Base-by-base conservation (phyloP, 176 grass and related monocot species). In the Carex pumila region DNA sequence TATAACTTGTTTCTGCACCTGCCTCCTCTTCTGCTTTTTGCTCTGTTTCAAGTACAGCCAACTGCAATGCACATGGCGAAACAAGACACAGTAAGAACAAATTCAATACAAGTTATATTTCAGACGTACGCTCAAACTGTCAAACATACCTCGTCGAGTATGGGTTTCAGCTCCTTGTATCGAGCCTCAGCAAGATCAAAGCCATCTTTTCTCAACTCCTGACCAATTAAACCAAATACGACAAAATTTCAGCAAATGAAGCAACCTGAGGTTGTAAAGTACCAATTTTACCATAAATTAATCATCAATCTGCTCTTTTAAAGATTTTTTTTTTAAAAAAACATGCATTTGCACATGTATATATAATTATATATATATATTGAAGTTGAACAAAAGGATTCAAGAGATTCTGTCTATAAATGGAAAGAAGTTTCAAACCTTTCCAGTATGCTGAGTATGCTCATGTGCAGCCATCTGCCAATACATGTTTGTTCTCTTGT, bases 391-490 rank as follows among this genome's bases (percentile, higher is more conserved):
- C 19, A 81, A 19, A 79, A 41, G 10, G 7, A 37, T 81, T 19
- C 19, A 59, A 61, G 32, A 62, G 29, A 34, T 12, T 11, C 59
- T 36, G 70, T 73, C 13, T 50, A 73, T 77, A 88, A 68, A 11
- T 43, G n/a, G 34, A 71, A 45, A 41, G 53, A 60, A 17, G n/a
- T 63, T 22, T 14, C 36, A 53, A 31, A 98, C 95, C 95, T 98
- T 98, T 85, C 95, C 95, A 15, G 95, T 95, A 76, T 98, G 95
- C 80, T 98, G 92, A 49, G 95, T 98, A 87, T 98, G 95, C 86
- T 98, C 95, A 8, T 89, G 92, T 64, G 95, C 92, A 43, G 95
- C 95, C 95, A 95, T 95, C 69, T 94, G 92, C 95, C 92, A 98
- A 82, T 98, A 98, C 92, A 90, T 95, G 65, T 88, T 89, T 75